Evolutionary conservation across 306 rosid genomes (phyloP), one percentile per base, ranked within the genome.

Genomic region (Pyrus betulifolia): DNA sequence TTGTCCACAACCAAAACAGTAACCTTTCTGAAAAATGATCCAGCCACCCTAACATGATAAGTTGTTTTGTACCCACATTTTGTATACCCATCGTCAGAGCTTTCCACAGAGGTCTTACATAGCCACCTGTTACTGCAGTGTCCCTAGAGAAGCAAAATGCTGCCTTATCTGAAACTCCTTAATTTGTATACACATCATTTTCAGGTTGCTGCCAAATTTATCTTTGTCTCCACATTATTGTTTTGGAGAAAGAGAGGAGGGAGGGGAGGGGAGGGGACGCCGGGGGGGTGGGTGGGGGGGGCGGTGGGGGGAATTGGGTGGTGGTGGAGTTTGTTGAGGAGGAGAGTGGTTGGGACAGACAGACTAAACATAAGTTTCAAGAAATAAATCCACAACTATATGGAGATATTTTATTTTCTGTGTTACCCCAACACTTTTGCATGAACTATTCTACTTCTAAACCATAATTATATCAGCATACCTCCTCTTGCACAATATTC

Each of bases 401-500:
- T 31, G 69, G 14, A 65, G 68, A 17, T 21, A 65, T 66, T 15
- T 8, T 35, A 66, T 4, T 35, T 66, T 9, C 18, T 65, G 45
- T 66, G 33, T 18, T 31, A 45, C 42, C 54, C 65, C 6, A 67
- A 52, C 58, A 71, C 57, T 52, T 67, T 19, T 15, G 54, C 31
- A 44, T 45, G 19, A 49, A 63, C 44, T 4, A 64, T 42, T 75
- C 45, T 61, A 75, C 64, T 15, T 67, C 62, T 70, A 63, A 31
- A 52, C 76, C 69, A 63, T 46, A 59, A 76, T 54, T 23, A 33
- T 38, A 59, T 42, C 65, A 72, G 59, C 80, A 57, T 79, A 96
- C 99, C 99, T 95, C 99, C 99, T 96, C 97, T 74, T 84, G 88
- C 84, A 89, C 89, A 73, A 87, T 77, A 74, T 68, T 84, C 87